Base-by-base conservation (phyloP, 2,329 filamentous ascomycete genomes). In the Amylocarpus encephaloides region DNA sequence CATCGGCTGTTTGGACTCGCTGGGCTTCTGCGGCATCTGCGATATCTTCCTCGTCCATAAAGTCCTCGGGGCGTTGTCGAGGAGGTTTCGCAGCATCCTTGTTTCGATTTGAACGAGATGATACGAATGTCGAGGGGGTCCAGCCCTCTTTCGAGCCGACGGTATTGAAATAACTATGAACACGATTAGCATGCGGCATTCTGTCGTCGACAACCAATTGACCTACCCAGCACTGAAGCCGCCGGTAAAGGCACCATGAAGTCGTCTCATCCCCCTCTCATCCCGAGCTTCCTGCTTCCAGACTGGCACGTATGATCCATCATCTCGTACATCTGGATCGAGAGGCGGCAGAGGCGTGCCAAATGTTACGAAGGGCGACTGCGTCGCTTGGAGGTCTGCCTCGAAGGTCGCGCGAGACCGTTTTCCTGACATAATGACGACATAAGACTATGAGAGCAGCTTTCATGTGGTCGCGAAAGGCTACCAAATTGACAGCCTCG, bases 251-350 rank as follows among this genome's bases (percentile, higher is more conserved):
- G 93, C 93, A 56, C 93, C 93, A 69, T 98, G 93, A 3, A 98
- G 76, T 48, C 93, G 82, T 70, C 94, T 92, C 60, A 91, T 78
- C 13, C 93, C 93, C 58, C 83, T 83, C 65, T 96, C 93, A 70
- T 98, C 93, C 52, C 86, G 87, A 66, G 95, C 91, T 66, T 96
- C 92, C 73, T 98, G 93, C 72, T 97, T 95, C 90, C 93, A 97
- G n/a, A 95, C 71, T 0, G 93, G 93, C 13, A 95, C 80, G 66
- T 91, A 97, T 36, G 88, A 89, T 54, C 91, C 92, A 72, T 96
- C 88, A 67, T 97, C 91, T 62, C 89, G 84, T 34, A 80, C 76
- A 16, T 88, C 80, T 43, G 85, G 76, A 63, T 95, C 88, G 53
- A 82, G 72, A 3, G 87, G 80, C 1, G 90, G 90, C 13, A 98